Conservation (phyloP, 768 basidiomycete species). For the Gloeopeniophorella convolvens region DNA sequence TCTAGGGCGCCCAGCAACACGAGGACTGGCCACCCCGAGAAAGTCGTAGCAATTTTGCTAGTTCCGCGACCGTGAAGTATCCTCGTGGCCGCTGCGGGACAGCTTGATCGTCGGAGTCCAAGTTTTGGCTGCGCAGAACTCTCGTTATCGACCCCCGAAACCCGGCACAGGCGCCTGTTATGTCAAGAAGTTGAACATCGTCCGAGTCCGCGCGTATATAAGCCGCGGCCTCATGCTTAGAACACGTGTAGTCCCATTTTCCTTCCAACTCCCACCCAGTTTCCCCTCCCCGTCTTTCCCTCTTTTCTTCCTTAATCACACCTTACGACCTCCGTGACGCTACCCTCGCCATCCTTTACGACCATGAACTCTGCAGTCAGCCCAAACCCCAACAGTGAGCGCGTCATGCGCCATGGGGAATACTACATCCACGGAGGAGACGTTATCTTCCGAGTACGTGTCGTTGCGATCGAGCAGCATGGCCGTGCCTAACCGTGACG, state of each 20-base stretch:
- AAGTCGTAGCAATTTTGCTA: constrained; percentile 5
- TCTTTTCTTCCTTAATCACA: background rate
- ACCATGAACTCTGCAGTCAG: constrained; percentile 18
- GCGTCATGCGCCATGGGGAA: constrained; percentile 25
- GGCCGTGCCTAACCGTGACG: background rate
- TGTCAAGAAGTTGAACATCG: constrained; percentile 15
- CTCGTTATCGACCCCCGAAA: constrained; percentile 7
- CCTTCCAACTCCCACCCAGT: constrained; percentile 9
- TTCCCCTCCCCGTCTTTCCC: background rate
- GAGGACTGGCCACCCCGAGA: constrained; percentile 4
- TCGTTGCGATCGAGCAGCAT: background rate
- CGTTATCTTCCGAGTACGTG: constrained; percentile 31
- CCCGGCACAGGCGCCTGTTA: constrained; percentile 4
- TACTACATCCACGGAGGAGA: constrained; percentile 55
- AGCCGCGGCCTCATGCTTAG: constrained; percentile 19
- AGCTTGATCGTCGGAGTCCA: too few relatives aligned
- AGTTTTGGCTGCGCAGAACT: background rate
- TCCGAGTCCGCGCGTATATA: constrained; percentile 13
- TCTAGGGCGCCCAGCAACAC: constrained; percentile 1
- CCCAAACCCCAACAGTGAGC: constrained; percentile 18
- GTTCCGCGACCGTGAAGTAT: too few relatives aligned
- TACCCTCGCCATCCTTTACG: background rate
- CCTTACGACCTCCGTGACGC: constrained; percentile 15
- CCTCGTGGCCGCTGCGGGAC: constrained; percentile 8
- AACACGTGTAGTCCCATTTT: constrained; percentile 21